A percentile compares a stretch with the other conserved stretches of the same genome.
Conservation (phyloP, 768 basidiomycete genomes). For the Stropharia rugosoannulata region DNA sequence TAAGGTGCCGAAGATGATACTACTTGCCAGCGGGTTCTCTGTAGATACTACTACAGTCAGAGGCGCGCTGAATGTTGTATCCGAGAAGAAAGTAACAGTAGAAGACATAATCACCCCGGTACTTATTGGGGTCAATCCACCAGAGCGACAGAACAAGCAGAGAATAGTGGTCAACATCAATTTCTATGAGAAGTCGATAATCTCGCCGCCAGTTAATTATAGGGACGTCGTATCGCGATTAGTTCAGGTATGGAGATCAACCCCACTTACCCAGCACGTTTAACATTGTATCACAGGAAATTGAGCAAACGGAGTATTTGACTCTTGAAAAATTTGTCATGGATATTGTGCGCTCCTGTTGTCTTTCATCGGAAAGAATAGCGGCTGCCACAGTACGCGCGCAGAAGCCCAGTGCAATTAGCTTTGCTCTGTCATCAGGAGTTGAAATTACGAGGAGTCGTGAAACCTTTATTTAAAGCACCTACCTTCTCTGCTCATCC, state of each 20-base stretch:
- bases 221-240: slow-evolving; percentile 32
- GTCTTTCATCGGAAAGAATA: slow-evolving; percentile 29
- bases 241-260: slow-evolving; percentile 22
- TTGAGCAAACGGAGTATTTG: slow-evolving; percentile 49
- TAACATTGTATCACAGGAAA: slow-evolving; percentile 27
- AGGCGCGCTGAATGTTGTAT: not conserved
- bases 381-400: slow-evolving; percentile 49
- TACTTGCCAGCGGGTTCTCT: slow-evolving; percentile 45
- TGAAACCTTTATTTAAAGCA: slow-evolving; percentile 17
- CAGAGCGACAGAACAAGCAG: slow-evolving; percentile 66
- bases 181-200: slow-evolving; percentile 32
- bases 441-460: slow-evolving; percentile 55
- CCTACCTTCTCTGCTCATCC: no score
- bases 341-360: slow-evolving; percentile 40
- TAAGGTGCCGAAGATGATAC: slow-evolving; percentile 46
- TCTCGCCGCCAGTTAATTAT: slow-evolving; percentile 35
- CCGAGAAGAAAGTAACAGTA: slow-evolving; percentile 35
- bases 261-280: not conserved
- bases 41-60: slow-evolving; percentile 34
- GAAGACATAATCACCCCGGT: slow-evolving; percentile 47
- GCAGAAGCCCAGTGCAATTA: slow-evolving; percentile 71
- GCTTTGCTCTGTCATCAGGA: slow-evolving; percentile 62
- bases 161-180: slow-evolving; percentile 54
- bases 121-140: slow-evolving; percentile 71
- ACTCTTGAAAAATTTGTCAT: slow-evolving; percentile 63